Percentiles rank a stretch among this genome's conserved stretches.
Conservation (phyloP, 2,329 filamentous ascomycete species). For the Colletotrichum musicola region DNA sequence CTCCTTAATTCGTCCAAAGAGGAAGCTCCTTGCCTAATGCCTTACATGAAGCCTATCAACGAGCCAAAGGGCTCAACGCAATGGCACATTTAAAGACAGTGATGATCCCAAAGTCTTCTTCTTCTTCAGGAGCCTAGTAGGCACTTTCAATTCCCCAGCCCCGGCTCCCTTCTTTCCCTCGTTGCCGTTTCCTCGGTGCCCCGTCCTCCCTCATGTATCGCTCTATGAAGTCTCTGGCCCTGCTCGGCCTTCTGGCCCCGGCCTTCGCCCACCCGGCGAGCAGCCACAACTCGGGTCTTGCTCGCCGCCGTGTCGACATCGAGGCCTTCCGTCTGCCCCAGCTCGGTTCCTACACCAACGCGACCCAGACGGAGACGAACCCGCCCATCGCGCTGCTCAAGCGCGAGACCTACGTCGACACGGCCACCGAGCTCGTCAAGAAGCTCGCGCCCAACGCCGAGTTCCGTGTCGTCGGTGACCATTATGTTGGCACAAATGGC, state of each 20-base stretch:
- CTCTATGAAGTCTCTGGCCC: conserved; percentile 49
- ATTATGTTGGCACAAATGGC: conserved; percentile 63
- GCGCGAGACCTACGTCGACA: conserved; percentile 52
- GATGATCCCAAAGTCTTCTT: background rate
- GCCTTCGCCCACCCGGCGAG: conserved; percentile 50
- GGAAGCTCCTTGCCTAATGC: conserved; percentile 22
- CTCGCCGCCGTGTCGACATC: conserved; percentile 49
- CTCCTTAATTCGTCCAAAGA: conserved; percentile 16
- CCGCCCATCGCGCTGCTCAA: conserved; percentile 45
- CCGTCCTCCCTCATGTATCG: conserved; percentile 18
- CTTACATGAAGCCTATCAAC: background rate
- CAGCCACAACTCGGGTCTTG: conserved; percentile 38
- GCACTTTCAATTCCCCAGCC: conserved; percentile 19
- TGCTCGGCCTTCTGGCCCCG: conserved; percentile 51
- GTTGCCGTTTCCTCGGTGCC: background rate
- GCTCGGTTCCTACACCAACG: conserved; percentile 48
- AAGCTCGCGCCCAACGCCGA: conserved; percentile 45
- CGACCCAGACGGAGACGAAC: conserved; percentile 43
- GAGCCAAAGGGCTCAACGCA: background rate
- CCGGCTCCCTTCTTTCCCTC: conserved; percentile 8
- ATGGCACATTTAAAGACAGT: conserved; percentile 19
- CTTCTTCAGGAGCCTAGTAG: conserved; percentile 17
- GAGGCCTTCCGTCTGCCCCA: conserved; percentile 49
- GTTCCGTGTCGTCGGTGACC: conserved; percentile 61
- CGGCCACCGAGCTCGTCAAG: conserved; percentile 54